These are phyloP conservation scores for Zalerion maritima DNA, from an alignment of 495 filamentous ascomycete genomes.

Conservation along the genomic window DNA sequence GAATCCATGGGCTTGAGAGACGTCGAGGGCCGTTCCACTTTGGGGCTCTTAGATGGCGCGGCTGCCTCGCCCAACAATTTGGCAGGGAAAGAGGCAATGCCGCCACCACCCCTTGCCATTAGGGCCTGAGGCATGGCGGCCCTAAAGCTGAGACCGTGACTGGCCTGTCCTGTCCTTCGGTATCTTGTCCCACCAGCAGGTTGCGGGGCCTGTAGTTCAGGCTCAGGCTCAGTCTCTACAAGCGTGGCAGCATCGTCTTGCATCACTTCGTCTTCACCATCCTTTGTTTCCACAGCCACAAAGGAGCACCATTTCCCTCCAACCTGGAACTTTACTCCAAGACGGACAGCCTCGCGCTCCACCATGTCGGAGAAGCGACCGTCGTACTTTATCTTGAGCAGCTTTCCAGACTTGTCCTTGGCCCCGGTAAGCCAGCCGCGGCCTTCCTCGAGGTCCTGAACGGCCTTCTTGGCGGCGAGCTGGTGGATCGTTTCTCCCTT, in stretches of 20 bases:
- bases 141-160: background rate
- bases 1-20: no score
- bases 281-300: slow-evolving; percentile 42
- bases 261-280: slow-evolving; percentile 6
- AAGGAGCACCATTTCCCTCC: slow-evolving; percentile 57
- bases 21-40: no score
- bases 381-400: slow-evolving; percentile 32
- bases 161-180: background rate
- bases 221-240: no score
- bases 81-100: no score
- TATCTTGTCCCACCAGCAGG: no score
- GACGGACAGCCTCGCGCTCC: slow-evolving; percentile 44
- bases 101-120: no score
- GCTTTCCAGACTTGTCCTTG: slow-evolving; percentile 22
- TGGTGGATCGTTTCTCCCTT: slow-evolving; percentile 49
- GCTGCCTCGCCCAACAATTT: no score
- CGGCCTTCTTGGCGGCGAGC: slow-evolving; percentile 51
- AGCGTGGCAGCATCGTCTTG: no score
- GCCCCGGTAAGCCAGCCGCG: slow-evolving; percentile 48
- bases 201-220: no score
- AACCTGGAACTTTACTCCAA: slow-evolving; percentile 50
- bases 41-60: no score
- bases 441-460: slow-evolving; percentile 52
- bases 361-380: slow-evolving; percentile 39
- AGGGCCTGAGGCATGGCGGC: no score